Base-by-base conservation (phyloP, 495 filamentous ascomycete genomes). In the Penicillium ochrochloron region DNA sequence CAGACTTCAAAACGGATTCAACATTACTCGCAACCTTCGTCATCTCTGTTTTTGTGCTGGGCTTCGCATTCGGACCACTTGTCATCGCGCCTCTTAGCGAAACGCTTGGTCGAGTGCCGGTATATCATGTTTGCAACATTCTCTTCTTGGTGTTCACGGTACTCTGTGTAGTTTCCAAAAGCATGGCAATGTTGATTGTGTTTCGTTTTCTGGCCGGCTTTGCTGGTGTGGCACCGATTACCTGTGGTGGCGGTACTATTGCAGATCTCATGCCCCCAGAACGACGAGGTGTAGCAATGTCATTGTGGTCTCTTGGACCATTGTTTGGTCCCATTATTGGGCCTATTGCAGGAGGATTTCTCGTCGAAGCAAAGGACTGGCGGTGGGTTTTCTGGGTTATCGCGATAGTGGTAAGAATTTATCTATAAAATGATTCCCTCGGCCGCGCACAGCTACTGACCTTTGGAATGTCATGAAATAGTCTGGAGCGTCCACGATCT, bases 161-260 rank as follows among this genome's bases (percentile, higher is more conserved):
- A 19, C 86, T 87, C 3, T 89, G 87, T 63, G 88, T 86, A 5
- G 69, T 89, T 21, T 78, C 87, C 0, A 85, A 86, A 1, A 84
- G 78, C 41, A 75, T 89, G 19, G 61, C 62, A 10, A 62, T 75
- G 10, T 76, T 90, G 11, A 85, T 89, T 19, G 79, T 85, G 17
- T 88, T 89, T 70, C 85, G 88, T 5, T 83, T 90, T 50, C 68
- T 88, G 2, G 74, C 78, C 15, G 87, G 87, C 6, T 70, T 85
- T 21, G 85, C 85, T 53, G 87, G 84, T 31, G 81, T 79, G 19
- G 65, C 71, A 15, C 77, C 77, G 8, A 23, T 70, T 31, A 64
- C 68, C 29, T 58, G 64, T 29, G 79, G 78, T 5, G 75, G 69
- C 19, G 84, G 84, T 5, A 80, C 81, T 0, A 83, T 88, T 48